Evolutionary conservation across 2,329 filamentous ascomycete genomes (phyloP), one percentile per base, ranked within the genome.

Genomic region (Pestalotiopsis sp.): DNA sequence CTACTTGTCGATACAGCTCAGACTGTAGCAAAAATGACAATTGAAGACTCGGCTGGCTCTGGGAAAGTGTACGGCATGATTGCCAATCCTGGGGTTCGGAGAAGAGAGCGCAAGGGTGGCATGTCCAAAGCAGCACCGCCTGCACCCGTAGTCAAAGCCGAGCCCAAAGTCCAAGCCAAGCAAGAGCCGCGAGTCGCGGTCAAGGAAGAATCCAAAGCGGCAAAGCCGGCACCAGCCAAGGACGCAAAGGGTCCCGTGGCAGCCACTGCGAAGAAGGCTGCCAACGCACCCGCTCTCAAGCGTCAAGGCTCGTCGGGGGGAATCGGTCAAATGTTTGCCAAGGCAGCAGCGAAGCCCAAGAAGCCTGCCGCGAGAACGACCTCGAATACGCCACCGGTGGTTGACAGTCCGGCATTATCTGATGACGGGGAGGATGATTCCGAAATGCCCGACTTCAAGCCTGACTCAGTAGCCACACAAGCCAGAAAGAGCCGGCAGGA

Each of bases 61-160:
- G 87, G 86, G 74, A 88, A 87, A 72, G 84, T 85, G 41, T 95
- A 93, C 76, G 93, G 94, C 6, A 89, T 90, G 65, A 95, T 97
- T 69, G 84, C 87, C 65, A 97, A 97, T 74, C 85, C 89, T 3
- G 83, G 91, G 73, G 89, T 92, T n/a, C 83, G 82, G 36, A 83
- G 81, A 64, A 82, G 87, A 69, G 81, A 85, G 63, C 84, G 84
- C 9, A 81, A 80, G 45, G 79, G 77, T 0, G 76, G 72, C 11
- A 66, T 72, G 3, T 71, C 77, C 13, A 75, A 73, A 2, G 45
- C 77, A n/a, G 69, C 71, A 14, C 65, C 78, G 23, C 75, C 72
- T 23, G 66, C 78, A 23, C 71, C 80, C 14, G 62, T 76, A 1
- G 9, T 74, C 65, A 74, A 75, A 65, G 68, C 69, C n/a, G 67